Base-by-base conservation (phyloP, 352 stramenopile genomes). In the Saprolegnia diclina region DNA sequence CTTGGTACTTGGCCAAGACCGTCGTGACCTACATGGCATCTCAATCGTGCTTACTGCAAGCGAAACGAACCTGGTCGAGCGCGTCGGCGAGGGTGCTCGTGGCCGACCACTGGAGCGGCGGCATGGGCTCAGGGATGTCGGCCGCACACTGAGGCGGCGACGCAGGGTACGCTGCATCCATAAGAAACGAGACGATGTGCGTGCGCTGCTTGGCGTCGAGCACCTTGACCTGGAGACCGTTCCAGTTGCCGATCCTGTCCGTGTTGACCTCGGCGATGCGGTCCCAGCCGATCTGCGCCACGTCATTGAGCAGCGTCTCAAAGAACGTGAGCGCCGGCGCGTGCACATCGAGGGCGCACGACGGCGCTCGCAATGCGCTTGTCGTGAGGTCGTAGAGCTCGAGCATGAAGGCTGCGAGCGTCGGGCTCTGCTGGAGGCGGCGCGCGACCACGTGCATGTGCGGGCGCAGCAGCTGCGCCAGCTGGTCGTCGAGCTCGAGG, bases 1-100 rank as follows among this genome's bases (percentile, higher is more conserved):
- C 42, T 73, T 93, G 85, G 74, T 84, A 92, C 13, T 69, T 77
- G 14, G 72, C 68, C 5, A 92, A 67, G 40, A 91, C 88, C 14
- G 29, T 38, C 38, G 87, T 67, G 64, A 90, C 85, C 73, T 91
- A 76, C 21, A 62, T 9, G 84, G 53, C 9, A 63, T 64, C 19
- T 56, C 35, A 2, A 79, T 52, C 44, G 2, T 62, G 19, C 29
- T 35, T 2, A 2, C 29, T 35, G 29, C 29, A 35, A 35, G 2
- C 29, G 29, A 35, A 35, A 35, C 2, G 29, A 5, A 71, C 65
- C 26, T 71, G 53, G 22, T 66, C 65, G 56, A 71, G 32, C 7
- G 53, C 65, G 32, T 71, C 21, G 18, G 32, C 16, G 5, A 66
- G 56, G 24, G 53, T 65, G 13, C 19, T 42, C 18, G 32, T 19